These are phyloP conservation scores for Hanseniaspora nectarophila DNA, from an alignment of 805 yeast genomes.

Conservation along the genomic window DNA sequence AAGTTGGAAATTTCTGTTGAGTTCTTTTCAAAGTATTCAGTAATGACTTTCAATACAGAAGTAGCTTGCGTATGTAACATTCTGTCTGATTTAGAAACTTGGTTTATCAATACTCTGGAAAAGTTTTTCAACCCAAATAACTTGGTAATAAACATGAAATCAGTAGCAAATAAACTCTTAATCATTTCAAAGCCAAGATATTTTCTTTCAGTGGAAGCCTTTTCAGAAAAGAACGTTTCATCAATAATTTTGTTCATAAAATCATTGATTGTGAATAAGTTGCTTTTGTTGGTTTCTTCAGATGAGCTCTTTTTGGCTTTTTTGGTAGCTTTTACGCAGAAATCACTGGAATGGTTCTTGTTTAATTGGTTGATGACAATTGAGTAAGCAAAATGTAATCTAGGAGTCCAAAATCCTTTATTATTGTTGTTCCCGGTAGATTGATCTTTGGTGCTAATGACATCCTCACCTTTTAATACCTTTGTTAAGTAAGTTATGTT, in stretches of 20 bases:
- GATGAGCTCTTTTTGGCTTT: conserved; percentile 20
- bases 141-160: conserved; percentile 13
- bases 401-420: conserved; percentile 62
- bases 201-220: conserved; percentile 75
- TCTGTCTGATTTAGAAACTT: conserved; percentile 54
- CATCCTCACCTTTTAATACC: conserved; percentile 46
- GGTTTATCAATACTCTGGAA: conserved; percentile 63
- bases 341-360: conserved; percentile 23
- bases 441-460: conserved; percentile 25
- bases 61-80: conserved; percentile 56
- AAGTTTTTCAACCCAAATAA: conserved; percentile 50
- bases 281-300: conserved; percentile 13
- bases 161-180: conserved; percentile 33
- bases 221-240: conserved; percentile 62
- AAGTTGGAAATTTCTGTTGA: conserved; percentile 29
- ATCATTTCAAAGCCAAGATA: conserved; percentile 76
- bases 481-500: conserved; percentile 52
- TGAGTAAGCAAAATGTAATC: conserved; percentile 57
- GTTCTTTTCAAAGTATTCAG: conserved; percentile 30
- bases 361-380: conserved; percentile 28
- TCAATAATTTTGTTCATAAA: conserved; percentile 77
- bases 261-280: conserved; percentile 36
- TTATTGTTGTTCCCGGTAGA: conserved; percentile 32
- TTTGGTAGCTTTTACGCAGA: conserved; percentile 28
- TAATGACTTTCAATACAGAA: conserved; percentile 35